Percentiles rank a stretch among this genome's conserved stretches.
phyloP scores from a whole-genome alignment of 2,329 filamentous ascomycete genomes.

The Colletotrichum sidae region DNA sequence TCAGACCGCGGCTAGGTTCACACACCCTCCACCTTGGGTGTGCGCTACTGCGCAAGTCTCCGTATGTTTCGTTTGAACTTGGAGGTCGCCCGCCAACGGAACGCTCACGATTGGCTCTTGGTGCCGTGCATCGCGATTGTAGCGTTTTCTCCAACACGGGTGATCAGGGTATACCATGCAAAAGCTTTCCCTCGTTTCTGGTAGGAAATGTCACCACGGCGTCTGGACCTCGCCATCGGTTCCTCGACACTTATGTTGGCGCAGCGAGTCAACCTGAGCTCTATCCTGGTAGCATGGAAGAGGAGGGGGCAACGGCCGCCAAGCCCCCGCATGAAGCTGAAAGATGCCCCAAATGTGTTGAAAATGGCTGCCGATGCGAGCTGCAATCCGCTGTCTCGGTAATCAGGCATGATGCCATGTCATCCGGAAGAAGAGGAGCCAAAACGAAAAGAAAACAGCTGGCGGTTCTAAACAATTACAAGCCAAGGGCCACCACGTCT shows the following conservation, averaged over 20 bases:
- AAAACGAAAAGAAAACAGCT: neutral
- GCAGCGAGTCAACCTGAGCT: slow-evolving; percentile 1
- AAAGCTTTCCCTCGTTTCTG: too few species aligned
- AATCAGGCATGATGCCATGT: neutral
- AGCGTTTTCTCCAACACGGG: slow-evolving; percentile 13
- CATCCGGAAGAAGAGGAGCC: neutral
- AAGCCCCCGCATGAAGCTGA: slow-evolving; percentile 25
- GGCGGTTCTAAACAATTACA: too few species aligned
- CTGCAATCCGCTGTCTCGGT: neutral
- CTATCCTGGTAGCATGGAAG: slow-evolving; percentile 6
- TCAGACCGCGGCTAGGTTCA: slow-evolving; percentile 32
- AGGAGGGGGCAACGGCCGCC: slow-evolving; percentile 18
- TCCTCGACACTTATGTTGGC: slow-evolving; percentile 1
- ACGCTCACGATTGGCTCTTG: slow-evolving; percentile 19
- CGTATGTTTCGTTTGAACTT: slow-evolving; percentile 25
- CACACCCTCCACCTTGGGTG: slow-evolving; percentile 4
- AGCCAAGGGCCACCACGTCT: too few species aligned
- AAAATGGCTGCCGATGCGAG: slow-evolving; percentile 24
- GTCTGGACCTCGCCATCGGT: neutral
- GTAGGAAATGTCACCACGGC: too few species aligned
- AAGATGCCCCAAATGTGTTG: neutral
- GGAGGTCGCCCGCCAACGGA: slow-evolving; percentile 2
- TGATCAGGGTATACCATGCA: slow-evolving; percentile 23
- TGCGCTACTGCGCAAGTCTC: slow-evolving; percentile 9
- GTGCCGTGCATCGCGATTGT: slow-evolving; percentile 22